Conservation (phyloP, 2,329 filamentous ascomycete species). For the Claviceps sp. region DNA sequence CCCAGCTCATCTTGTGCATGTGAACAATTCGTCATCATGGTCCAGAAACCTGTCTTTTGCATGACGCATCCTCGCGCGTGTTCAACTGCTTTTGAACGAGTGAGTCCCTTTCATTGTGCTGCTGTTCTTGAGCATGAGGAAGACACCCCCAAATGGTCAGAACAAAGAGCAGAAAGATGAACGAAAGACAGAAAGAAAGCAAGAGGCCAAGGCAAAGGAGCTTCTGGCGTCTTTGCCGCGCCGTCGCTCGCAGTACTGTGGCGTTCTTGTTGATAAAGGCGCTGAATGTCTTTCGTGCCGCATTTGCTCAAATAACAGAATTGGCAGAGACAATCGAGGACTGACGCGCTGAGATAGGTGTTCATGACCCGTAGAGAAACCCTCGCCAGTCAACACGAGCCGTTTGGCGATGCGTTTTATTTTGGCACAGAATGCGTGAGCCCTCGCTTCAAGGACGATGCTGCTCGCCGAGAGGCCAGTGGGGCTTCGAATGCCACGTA, state of each 20-base stretch:
- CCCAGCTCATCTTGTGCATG: not conserved
- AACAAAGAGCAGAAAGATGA: not conserved
- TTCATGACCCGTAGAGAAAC: conserved; percentile 88
- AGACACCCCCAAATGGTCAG: no score
- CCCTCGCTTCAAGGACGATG: conserved; percentile 61
- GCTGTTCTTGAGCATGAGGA: not conserved
- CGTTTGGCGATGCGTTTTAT: conserved; percentile 94
- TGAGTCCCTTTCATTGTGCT: conserved; percentile 27
- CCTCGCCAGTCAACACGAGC: conserved; percentile 80
- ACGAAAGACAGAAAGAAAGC: not conserved
- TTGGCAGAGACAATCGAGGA: not conserved
- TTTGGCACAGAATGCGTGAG: conserved; percentile 83
- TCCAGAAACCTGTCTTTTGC: conserved; percentile 56
- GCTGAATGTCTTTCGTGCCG: no score
- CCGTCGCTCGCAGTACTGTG: no score
- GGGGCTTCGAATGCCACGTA: conserved; percentile 61
- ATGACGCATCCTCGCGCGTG: conserved; percentile 90
- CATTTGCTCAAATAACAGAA: no score
- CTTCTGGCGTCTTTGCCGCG: no score
- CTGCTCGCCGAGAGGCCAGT: conserved; percentile 38
- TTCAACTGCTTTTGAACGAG: conserved; percentile 93
- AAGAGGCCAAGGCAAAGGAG: no score
- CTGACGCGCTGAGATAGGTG: conserved; percentile 41
- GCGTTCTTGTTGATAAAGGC: no score
- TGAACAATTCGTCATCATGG: conserved; percentile 1